Evolutionary conservation across 2,329 filamentous ascomycete genomes (phyloP).

Genomic region (Ceratocystis albifundus): DNA sequence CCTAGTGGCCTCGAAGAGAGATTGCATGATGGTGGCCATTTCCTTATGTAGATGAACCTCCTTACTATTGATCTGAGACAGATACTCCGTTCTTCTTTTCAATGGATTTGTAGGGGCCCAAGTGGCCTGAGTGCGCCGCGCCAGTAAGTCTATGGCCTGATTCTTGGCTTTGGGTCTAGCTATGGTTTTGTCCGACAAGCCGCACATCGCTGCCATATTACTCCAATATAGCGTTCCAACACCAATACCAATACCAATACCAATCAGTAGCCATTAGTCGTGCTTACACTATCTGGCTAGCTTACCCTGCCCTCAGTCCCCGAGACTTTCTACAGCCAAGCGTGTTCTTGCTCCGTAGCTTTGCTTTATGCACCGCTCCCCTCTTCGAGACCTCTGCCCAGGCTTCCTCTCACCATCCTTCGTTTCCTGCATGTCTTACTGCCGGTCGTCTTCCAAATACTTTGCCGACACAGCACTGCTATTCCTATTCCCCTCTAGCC

Average conservation of each 20-base stretch:
- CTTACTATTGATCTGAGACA: neutral
- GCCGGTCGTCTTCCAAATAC: neutral
- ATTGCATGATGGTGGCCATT: neutral
- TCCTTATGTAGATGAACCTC: no score
- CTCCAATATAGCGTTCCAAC: neutral
- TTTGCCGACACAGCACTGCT: neutral
- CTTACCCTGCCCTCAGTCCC: neutral
- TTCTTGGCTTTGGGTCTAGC: neutral
- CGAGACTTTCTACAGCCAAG: neutral
- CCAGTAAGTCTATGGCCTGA: neutral
- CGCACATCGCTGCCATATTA: slow-evolving; percentile 4
- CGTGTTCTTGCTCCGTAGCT: neutral
- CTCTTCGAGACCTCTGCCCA: neutral
- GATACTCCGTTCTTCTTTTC: neutral
- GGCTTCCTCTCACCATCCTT: neutral
- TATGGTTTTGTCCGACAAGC: neutral
- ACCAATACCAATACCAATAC: slow-evolving; percentile 9
- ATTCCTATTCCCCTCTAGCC: neutral
- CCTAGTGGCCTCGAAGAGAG: neutral
- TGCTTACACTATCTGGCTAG: neutral
- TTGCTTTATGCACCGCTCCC: neutral
- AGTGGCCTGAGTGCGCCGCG: neutral
- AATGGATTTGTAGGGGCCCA: neutral
- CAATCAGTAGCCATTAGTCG: neutral
- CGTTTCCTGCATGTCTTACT: neutral